Percentiles rank a stretch among this genome's conserved stretches.
Conservation (phyloP, 2,329 filamentous ascomycete species). For the Diaporthe sp. region DNA sequence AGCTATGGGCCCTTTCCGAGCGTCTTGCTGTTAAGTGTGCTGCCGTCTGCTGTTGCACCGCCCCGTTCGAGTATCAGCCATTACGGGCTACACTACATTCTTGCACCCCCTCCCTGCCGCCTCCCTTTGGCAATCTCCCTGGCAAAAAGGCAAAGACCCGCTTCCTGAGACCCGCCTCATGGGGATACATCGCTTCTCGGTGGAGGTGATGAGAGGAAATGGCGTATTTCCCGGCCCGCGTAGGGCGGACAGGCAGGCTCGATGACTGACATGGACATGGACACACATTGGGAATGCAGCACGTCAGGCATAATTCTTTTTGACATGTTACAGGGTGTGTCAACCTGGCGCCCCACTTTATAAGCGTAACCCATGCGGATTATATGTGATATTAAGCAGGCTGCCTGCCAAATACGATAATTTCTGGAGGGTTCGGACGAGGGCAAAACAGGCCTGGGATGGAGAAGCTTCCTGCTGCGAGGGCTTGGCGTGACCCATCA, state of each 20-base stretch:
- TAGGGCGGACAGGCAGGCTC: constrained; percentile 16
- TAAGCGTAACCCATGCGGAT: constrained; percentile 29
- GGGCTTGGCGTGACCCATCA: background rate
- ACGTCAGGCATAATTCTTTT: constrained; percentile 1
- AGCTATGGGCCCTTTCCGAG: background rate
- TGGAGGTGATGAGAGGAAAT: too few species aligned
- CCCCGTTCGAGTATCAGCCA: constrained; percentile 32
- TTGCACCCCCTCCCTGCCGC: constrained; percentile 11
- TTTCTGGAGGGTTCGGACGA: background rate
- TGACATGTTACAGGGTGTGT: constrained; percentile 23
- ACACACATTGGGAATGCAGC: constrained; percentile 25
- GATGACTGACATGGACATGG: constrained; percentile 12
- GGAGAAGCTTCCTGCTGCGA: constrained; percentile 22
- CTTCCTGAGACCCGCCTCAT: background rate
- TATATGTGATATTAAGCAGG: constrained; percentile 28
- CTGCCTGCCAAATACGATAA: constrained; percentile 7
- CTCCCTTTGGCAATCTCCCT: constrained; percentile 25
- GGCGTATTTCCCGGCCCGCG: constrained; percentile 13
- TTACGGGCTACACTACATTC: constrained; percentile 22
- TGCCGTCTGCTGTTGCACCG: constrained; percentile 26
- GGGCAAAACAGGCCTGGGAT: constrained; percentile 24
- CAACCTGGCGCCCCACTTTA: constrained; percentile 8
- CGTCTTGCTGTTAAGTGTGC: background rate
- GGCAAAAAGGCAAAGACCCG: background rate
- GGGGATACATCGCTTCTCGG: constrained; percentile 4